These are phyloP conservation scores for Backusella westeae DNA, from an alignment of 192 early-diverging fungal species.

Conservation along the genomic window DNA sequence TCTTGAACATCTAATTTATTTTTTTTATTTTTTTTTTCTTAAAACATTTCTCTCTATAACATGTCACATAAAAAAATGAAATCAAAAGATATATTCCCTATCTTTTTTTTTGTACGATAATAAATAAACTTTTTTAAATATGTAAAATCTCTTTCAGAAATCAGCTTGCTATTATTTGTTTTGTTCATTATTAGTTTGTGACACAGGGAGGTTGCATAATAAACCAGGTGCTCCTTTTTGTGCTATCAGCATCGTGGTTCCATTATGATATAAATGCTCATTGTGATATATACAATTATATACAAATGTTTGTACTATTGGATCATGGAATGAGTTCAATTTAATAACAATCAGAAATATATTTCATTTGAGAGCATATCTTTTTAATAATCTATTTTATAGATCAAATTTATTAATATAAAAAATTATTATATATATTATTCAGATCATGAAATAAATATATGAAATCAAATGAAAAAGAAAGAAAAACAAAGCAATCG, in stretches of 20 bases:
- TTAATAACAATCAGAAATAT: neutral
- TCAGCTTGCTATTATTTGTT: neutral
- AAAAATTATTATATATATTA: neutral
- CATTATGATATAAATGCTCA: neutral
- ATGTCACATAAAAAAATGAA: neutral
- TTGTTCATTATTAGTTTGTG: neutral
- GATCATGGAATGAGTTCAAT: neutral
- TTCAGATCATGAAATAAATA: neutral
- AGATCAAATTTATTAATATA: neutral
- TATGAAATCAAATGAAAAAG: neutral
- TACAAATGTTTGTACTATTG: neutral
- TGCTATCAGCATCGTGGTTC: neutral
- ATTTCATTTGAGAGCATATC: neutral
- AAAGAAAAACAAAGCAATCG: constrained; percentile 4
- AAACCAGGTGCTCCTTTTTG: neutral
- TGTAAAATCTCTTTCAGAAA: neutral
- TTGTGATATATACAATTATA: no score
- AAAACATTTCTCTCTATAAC: neutral
- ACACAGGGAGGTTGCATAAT: neutral
- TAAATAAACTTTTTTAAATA: neutral
- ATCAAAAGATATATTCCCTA: neutral
- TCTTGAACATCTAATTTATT: constrained; percentile 62
- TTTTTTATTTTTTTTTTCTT: neutral
- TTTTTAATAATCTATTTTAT: neutral
- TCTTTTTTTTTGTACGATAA: constrained; percentile 13